Evolutionary conservation across 345 rosid genomes (phyloP), one percentile per base, ranked within the genome.

Genomic region (Sonneratia alba): DNA sequence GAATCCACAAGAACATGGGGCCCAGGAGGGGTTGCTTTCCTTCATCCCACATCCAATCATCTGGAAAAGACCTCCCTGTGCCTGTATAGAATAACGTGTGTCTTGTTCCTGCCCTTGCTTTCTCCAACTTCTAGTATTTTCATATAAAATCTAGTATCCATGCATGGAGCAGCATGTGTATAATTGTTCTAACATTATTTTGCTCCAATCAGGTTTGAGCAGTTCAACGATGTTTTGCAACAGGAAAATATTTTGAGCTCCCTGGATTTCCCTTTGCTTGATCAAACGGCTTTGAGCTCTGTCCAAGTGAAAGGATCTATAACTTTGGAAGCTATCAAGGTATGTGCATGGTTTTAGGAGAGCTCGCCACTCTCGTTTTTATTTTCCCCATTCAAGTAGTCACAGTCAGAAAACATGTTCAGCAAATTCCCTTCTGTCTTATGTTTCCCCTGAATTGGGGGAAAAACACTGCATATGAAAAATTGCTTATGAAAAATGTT

Each of bases 1-100:
- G 85, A 90, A 36, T 90, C 85, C 71, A 62, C 86, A 10, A 67
- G 0, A 47, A 76, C 80, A 49, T 91, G 97, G 98, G 97, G 97
- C 72, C 78, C 75, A 34, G 98, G 98, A 78, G 97, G 97, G 59
- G 92, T 74, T 82, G 97, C 98, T 83, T 94, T 94, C 75, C 77
- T 83, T 73, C 83, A 86, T 61, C 98, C 97, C 16, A 72, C 76
- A 80, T 45, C 84, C 75, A 80, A 72, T 75, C 51, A 11, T 75
- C 76, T 72, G 73, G 82, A 87, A 34, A 81, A 77, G 80, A 72
- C 88, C 67, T 74, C 84, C 81, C 22, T 87, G 86, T 85, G 92
- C 80, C 74, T 90, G 66, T 87, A 94, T 74, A 87, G 83, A 79
- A 91, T 94, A 68, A 94, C 97, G 97, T 91, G 89, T 75, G 66